Conservation (phyloP, 164 flowering plant species). For the Litsea cubeba region DNA sequence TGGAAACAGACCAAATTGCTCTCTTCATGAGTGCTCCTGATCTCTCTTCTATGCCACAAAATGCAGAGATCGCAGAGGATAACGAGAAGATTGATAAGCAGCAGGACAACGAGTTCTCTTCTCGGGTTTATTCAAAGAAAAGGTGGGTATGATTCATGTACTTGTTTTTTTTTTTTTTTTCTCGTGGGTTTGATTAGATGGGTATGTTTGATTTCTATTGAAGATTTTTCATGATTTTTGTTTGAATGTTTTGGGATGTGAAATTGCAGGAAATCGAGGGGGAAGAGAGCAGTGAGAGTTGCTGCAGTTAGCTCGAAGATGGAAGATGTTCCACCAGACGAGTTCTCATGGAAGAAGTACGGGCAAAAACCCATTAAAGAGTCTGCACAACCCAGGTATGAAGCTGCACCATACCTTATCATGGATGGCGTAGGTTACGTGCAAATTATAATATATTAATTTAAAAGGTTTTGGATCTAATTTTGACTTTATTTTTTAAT, state of each 20-base stretch:
- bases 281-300: conserved; percentile 73
- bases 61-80: not conserved
- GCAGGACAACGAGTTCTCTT: not conserved
- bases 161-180: not conserved
- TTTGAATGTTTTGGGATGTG: not conserved
- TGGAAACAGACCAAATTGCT: conserved; percentile 83
- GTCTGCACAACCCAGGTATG: conserved; percentile 90
- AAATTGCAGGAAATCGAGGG: conserved; percentile 49
- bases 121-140: conserved; percentile 41
- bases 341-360: conserved; percentile 91
- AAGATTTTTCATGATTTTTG: not conserved
- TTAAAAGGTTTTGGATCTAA: too few relatives aligned
- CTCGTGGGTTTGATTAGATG: not conserved
- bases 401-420: not conserved
- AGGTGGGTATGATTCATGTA: conserved; percentile 32
- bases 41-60: not conserved
- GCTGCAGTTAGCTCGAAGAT: conserved; percentile 86
- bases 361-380: conserved; percentile 97
- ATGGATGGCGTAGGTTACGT: too few relatives aligned
- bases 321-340: conserved; percentile 92
- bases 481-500: too few relatives aligned
- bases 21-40: conserved; percentile 71
- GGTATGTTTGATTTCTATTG: not conserved
- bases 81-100: too few relatives aligned
- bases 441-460: too few relatives aligned